phyloP scores from a whole-genome alignment of 2,329 filamentous ascomycete genomes.

The Tricladium varicosporioides region DNA sequence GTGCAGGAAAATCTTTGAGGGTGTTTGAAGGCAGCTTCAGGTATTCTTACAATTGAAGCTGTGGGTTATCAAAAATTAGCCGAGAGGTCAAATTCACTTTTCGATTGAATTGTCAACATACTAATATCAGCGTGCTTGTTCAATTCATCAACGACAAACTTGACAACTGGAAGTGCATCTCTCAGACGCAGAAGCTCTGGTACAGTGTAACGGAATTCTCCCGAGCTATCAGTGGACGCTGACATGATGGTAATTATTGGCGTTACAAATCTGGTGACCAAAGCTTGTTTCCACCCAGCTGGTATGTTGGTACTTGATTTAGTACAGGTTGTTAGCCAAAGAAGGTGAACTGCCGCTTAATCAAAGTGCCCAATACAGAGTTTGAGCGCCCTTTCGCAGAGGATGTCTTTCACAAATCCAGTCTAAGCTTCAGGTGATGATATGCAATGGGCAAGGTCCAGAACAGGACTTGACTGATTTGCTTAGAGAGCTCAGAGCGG shows the following conservation, averaged over 20 bases:
- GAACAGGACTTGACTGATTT: too few species aligned
- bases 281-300: too few species aligned
- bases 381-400: too few species aligned
- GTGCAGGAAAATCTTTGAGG: slow-evolving; percentile 23
- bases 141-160: slow-evolving; percentile 26
- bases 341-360: neutral
- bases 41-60: slow-evolving; percentile 27
- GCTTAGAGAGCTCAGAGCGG: too few species aligned
- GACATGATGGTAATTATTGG: neutral
- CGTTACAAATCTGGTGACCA: too few species aligned
- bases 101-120: slow-evolving; percentile 14
- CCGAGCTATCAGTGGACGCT: neutral
- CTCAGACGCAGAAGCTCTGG: slow-evolving; percentile 30
- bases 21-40: slow-evolving; percentile 24
- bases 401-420: too few species aligned
- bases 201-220: slow-evolving; percentile 22
- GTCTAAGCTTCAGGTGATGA: too few species aligned
- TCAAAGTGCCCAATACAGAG: too few species aligned
- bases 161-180: slow-evolving; percentile 24
- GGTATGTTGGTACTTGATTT: too few species aligned
- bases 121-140: slow-evolving; percentile 29
- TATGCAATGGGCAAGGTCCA: too few species aligned
- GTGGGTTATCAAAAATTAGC: neutral
- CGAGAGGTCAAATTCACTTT: neutral
- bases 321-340: neutral